These are phyloP conservation scores for Candida tetrigidarum DNA, from an alignment of 1,139 yeast species.

Conservation along the genomic window DNA sequence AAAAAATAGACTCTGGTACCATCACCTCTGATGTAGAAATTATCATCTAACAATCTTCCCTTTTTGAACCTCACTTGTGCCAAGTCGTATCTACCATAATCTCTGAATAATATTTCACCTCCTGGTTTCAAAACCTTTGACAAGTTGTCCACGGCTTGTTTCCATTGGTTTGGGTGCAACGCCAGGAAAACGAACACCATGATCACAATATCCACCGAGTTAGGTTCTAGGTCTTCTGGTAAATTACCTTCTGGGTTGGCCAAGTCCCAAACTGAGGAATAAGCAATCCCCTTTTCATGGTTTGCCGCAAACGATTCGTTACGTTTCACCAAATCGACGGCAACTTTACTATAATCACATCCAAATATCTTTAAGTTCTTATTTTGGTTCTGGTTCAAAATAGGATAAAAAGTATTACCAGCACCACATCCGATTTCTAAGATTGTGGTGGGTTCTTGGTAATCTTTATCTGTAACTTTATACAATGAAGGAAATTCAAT, in stretches of 20 bases:
- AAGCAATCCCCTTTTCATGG: constrained; percentile 59
- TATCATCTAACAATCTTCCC: constrained; percentile 84
- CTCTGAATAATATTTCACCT: constrained; percentile 87
- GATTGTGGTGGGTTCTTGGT: constrained; percentile 69
- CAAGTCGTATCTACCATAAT: constrained; percentile 93
- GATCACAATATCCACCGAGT: constrained; percentile 87
- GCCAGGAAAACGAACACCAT: constrained; percentile 96
- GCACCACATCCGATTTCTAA: constrained; percentile 99
- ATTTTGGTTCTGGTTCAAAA: constrained; percentile 79
- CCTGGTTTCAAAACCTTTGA: constrained; percentile 84
- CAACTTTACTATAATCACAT: constrained; percentile 89
- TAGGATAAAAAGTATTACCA: constrained; percentile 95
- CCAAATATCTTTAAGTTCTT: constrained; percentile 76
- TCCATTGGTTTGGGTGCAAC: constrained; percentile 91
- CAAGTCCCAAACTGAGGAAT: constrained; percentile 94
- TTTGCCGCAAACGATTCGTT: constrained; percentile 59
- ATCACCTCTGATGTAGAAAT: constrained; percentile 96
- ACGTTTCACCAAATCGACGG: constrained; percentile 79
- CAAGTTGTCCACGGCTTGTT: constrained; percentile 71
- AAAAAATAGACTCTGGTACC: constrained; percentile 98
- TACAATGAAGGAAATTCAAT: constrained; percentile 90
- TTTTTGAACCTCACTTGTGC: constrained; percentile 96
- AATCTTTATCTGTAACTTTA: constrained; percentile 70
- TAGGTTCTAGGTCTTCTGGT: constrained; percentile 84
- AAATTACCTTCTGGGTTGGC: constrained; percentile 73